Evolutionary conservation across 2,329 filamentous ascomycete species (phyloP).

Genomic region (Pseudocercospora musae): DNA sequence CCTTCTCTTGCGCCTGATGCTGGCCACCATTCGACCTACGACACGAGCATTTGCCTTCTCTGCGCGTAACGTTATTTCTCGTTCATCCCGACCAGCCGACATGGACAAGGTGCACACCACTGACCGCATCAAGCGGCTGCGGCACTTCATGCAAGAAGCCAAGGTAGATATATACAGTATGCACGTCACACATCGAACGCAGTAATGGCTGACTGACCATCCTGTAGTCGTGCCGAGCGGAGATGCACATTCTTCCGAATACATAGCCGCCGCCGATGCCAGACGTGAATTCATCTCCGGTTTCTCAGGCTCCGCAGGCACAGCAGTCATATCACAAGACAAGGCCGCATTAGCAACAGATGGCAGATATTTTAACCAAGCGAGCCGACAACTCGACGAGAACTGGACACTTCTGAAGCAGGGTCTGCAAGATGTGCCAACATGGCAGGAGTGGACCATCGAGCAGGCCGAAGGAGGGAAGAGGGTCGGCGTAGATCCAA

Average conservation of each 20-base stretch:
- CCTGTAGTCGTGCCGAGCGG: slow-evolving; percentile 84
- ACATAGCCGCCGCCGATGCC: slow-evolving; percentile 93
- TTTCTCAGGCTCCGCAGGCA: slow-evolving; percentile 92
- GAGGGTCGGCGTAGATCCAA: slow-evolving; percentile 84
- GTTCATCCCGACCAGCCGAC: slow-evolving; percentile 37
- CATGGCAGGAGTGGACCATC: slow-evolving; percentile 93
- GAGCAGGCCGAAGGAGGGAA: slow-evolving; percentile 83
- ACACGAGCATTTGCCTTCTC: slow-evolving; percentile 9
- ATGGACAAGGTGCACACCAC: slow-evolving; percentile 82
- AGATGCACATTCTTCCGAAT: slow-evolving; percentile 96
- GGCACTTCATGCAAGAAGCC: slow-evolving; percentile 80
- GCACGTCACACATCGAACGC: slow-evolving; percentile 12
- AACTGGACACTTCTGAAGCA: slow-evolving; percentile 95
- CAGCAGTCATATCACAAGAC: slow-evolving; percentile 79
- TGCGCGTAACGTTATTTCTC: slow-evolving; percentile 22
- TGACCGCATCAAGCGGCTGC: slow-evolving; percentile 69
- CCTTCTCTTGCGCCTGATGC: slow-evolving; percentile 11
- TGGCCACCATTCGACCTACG: not conserved
- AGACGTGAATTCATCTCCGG: slow-evolving; percentile 88
- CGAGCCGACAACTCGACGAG: slow-evolving; percentile 78
- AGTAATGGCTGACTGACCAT: slow-evolving; percentile 38
- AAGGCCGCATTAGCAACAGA: slow-evolving; percentile 92
- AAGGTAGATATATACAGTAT: slow-evolving; percentile 90
- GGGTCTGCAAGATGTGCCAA: slow-evolving; percentile 87
- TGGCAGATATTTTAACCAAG: slow-evolving; percentile 97